These are phyloP conservation scores for Talaromyces sp. DNA, from an alignment of 2,329 filamentous ascomycete species.

Conservation along the genomic window DNA sequence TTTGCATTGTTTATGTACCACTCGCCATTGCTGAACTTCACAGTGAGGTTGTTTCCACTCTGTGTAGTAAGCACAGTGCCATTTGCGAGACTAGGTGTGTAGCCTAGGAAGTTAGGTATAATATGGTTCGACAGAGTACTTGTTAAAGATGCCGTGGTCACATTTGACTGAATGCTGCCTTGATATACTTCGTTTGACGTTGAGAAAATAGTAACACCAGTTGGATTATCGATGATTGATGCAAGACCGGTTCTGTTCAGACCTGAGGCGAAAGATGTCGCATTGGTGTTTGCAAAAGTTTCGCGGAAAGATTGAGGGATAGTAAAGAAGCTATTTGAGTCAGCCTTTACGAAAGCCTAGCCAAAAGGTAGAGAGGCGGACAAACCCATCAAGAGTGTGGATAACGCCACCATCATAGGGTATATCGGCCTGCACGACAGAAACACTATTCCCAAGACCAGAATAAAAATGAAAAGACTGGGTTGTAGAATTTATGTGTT, in stretches of 20 bases:
- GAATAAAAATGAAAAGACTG: neutral
- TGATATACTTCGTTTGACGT: constrained; percentile 3
- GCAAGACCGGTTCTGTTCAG: neutral
- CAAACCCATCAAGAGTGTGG: constrained; percentile 13
- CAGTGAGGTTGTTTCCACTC: constrained; percentile 11
- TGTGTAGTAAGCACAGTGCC: constrained; percentile 9
- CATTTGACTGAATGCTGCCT: neutral
- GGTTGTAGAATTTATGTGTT: neutral
- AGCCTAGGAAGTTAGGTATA: constrained; percentile 10
- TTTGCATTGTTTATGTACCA: constrained; percentile 12
- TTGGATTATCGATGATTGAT: neutral
- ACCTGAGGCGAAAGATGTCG: neutral
- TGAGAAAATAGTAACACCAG: neutral
- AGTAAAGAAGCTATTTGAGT: constrained; percentile 6
- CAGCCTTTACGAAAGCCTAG: neutral
- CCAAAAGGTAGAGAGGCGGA: neutral
- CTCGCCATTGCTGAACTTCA: constrained; percentile 6
- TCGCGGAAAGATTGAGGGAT: constrained; percentile 1
- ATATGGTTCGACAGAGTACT: constrained; percentile 5
- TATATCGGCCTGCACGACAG: constrained; percentile 3
- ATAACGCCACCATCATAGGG: constrained; percentile 4
- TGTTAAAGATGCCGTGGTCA: neutral
- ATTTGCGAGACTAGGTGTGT: constrained; percentile 3
- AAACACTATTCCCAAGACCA: constrained; percentile 8
- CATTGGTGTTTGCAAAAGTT: constrained; percentile 6